Conservation (phyloP, 306 rosid genomes). For the Quillaja saponaria region DNA sequence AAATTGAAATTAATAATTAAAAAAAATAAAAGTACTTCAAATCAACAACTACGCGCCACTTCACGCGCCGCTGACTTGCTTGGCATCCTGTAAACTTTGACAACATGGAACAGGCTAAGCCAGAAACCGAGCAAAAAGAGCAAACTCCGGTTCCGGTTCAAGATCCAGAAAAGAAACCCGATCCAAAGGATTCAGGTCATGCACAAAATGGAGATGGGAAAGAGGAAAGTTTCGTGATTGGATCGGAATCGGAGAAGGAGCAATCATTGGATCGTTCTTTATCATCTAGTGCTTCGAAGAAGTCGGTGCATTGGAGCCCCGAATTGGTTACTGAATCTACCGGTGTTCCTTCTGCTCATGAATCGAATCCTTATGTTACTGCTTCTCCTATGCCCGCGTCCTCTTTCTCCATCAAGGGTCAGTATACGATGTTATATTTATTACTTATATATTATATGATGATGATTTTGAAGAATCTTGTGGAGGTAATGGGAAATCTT, state of each 20-base stretch:
- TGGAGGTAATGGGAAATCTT: background rate
- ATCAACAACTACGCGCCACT: slow-evolving; percentile 19
- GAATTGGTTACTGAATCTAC: slow-evolving; percentile 70
- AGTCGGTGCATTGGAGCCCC: slow-evolving; percentile 85
- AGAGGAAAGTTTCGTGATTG: slow-evolving; percentile 33
- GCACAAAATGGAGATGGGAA: slow-evolving; percentile 37
- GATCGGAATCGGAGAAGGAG: slow-evolving; percentile 39
- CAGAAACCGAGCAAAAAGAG: slow-evolving; percentile 26
- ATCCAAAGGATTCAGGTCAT: slow-evolving; percentile 21
- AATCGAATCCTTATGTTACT: slow-evolving; percentile 33
- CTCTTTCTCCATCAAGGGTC: slow-evolving; percentile 57
- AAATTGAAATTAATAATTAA: background rate
- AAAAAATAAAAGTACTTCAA: background rate
- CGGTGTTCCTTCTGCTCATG: slow-evolving; percentile 41
- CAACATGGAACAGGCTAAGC: slow-evolving; percentile 55
- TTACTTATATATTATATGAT: background rate
- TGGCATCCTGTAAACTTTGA: background rate
- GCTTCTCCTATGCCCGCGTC: slow-evolving; percentile 38
- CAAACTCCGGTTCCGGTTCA: background rate
- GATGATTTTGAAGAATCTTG: slow-evolving; percentile 8
- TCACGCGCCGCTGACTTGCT: slow-evolving; percentile 13
- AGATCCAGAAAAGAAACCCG: slow-evolving; percentile 20
- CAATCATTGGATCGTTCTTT: slow-evolving; percentile 8
- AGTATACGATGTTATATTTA: slow-evolving; percentile 1
- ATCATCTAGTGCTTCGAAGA: slow-evolving; percentile 48